These are phyloP conservation scores for Mycena alexandri DNA, from an alignment of 768 basidiomycete species.

Conservation along the genomic window DNA sequence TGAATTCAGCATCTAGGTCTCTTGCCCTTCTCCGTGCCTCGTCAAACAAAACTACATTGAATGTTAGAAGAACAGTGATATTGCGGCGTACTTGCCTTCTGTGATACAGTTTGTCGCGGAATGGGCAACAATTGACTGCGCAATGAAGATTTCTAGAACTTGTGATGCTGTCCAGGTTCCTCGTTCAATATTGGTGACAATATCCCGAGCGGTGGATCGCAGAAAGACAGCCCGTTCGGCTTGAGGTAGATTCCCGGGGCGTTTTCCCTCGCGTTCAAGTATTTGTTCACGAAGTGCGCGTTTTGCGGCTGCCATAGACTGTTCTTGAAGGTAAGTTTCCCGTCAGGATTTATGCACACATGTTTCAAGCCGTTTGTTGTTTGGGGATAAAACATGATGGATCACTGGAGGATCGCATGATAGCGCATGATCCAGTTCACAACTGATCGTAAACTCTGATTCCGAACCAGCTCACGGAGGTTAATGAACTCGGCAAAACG, in stretches of 20 bases:
- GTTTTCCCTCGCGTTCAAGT: conserved; percentile 1
- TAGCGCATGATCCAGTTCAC: too few relatives aligned
- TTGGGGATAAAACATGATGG: too few relatives aligned
- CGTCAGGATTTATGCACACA: too few relatives aligned
- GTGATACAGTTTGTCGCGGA: conserved; percentile 66
- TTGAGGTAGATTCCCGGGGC: background rate
- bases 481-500: too few relatives aligned
- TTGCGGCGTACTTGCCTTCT: conserved; percentile 55
- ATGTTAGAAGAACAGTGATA: background rate
- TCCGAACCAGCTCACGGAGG: too few relatives aligned
- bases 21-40: conserved; percentile 60
- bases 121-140: conserved; percentile 60
- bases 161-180: conserved; percentile 61
- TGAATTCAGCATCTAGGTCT: conserved; percentile 61
- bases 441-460: too few relatives aligned
- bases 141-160: conserved; percentile 59
- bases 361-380: too few relatives aligned
- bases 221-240: conserved; percentile 31
- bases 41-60: conserved; percentile 61
- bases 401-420: too few relatives aligned
- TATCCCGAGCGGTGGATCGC: conserved; percentile 50
- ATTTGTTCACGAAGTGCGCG: background rate
- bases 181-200: conserved; percentile 54
- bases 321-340: too few relatives aligned
- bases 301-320: conserved; percentile 1